Base-by-base conservation (phyloP, 768 basidiomycete species). In the Suillus weaverae region DNA sequence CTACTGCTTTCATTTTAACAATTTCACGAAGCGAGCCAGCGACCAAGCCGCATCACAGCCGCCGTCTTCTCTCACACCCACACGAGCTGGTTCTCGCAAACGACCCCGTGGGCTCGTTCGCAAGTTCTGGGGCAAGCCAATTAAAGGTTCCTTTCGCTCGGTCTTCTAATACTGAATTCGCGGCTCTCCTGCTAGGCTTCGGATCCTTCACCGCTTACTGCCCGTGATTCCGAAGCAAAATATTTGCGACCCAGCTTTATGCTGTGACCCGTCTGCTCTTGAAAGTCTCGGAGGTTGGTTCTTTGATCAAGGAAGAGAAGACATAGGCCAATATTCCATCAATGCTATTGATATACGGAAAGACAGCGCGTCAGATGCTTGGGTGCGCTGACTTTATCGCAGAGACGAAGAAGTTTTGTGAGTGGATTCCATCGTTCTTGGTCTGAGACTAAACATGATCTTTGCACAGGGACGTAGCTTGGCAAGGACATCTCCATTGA, bases 1-100 rank as follows among this genome's bases (percentile, higher is more conserved):
- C 26, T 1, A 26, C 26, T 26, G 26, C 26, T 26, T 26, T 26
- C 85, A 62, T 83, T 80, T 65, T 48, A 50, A 20, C 41, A 16
- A 14, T 39, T 16, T 39, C 38, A 39, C 38, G 10, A 39, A 14
- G 38, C 38, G 38, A 39, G 26, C 26, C 26, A 26, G 26, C 16
- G 38, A 14, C 13, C 13, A 39, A 39, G 16, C 41, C 7, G 5
- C 41, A 2, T 26, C 22, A 30, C 22, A 51, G 3, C 8, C 0
- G 26, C 51, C 16, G 8, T 32, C 30, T 30, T 32, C 51, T 18
- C 16, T 32, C 26, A 30, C 48, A 16, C 14, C 46, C 50, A 16
- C 32, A 20, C 32, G 32, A 54, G 5, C 53, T 54, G 32, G 50
- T 30, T 51, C 26, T 30, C 16, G 30, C 14, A 51, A 10, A 54